Percentiles rank a stretch among this genome's conserved stretches.
Conservation (phyloP, 108 stramenopile genomes). For the Schizochytrium sp. region DNA sequence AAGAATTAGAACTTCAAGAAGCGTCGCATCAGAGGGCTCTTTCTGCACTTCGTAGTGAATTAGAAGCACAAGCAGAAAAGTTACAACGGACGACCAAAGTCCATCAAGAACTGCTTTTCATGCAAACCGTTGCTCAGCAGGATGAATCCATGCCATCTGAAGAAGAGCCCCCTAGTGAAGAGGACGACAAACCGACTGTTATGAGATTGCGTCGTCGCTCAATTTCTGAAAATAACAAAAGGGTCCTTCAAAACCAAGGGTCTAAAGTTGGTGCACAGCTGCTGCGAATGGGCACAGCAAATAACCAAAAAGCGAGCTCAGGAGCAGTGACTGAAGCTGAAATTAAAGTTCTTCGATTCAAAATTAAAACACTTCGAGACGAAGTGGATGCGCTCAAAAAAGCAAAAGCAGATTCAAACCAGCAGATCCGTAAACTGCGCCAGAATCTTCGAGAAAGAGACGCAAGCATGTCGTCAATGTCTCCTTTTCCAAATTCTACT, state of each 20-base stretch:
- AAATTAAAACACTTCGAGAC: neutral
- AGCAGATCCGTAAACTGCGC: neutral
- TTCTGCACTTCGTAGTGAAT: neutral
- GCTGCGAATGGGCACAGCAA: no score
- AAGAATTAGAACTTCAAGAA: neutral
- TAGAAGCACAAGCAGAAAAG: neutral
- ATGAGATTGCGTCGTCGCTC: neutral
- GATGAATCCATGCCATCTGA: neutral
- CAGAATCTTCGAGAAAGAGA: no score
- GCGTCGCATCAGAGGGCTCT: neutral
- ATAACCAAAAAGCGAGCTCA: no score
- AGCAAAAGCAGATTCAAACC: neutral
- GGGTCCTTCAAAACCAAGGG: no score
- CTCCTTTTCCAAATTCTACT: no score
- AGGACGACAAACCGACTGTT: neutral
- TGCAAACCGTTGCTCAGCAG: neutral
- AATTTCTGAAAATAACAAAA: neutral
- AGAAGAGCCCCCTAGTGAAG: neutral
- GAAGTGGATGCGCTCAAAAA: neutral
- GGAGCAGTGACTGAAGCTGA: neutral
- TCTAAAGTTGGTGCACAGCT: no score
- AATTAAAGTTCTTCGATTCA: slow-evolving; percentile 9
- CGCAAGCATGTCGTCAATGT: no score
- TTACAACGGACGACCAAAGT: neutral
- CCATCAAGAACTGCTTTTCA: neutral